Evolutionary conservation across 108 stramenopile species (phyloP).

Genomic region (Skeletonema grethae): DNA sequence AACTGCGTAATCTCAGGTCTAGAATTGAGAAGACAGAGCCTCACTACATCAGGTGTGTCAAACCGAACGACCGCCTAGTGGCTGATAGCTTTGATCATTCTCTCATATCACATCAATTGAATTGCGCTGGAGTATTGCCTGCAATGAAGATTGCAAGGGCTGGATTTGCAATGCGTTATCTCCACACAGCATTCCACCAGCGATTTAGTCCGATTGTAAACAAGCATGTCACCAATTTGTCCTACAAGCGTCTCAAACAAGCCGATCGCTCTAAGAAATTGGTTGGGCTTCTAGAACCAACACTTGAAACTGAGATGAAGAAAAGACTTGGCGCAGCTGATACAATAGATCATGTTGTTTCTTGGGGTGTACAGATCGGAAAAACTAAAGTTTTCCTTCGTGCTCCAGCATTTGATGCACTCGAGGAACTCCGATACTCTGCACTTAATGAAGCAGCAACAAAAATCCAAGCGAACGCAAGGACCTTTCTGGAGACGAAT

Average conservation of each 20-base stretch:
- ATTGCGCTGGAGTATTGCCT: constrained; percentile 97
- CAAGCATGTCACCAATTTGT: constrained; percentile 26
- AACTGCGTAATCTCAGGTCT: constrained; percentile 82
- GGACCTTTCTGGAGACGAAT: constrained; percentile 26
- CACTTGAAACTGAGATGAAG: constrained; percentile 37
- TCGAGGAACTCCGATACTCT: constrained; percentile 73
- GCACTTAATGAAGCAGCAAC: constrained; percentile 38
- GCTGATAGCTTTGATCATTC: constrained; percentile 74
- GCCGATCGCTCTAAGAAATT: constrained; percentile 27
- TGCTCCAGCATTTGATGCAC: constrained; percentile 68
- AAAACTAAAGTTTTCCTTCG: constrained; percentile 90
- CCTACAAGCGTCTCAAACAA: constrained; percentile 37
- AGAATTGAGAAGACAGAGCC: constrained; percentile 92
- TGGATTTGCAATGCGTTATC: constrained; percentile 95
- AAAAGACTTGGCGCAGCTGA: constrained; percentile 29
- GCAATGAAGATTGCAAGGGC: constrained; percentile 97
- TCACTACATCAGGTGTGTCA: constrained; percentile 99
- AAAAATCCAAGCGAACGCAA: constrained; percentile 31
- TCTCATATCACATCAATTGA: constrained; percentile 90
- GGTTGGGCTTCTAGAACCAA: constrained; percentile 60
- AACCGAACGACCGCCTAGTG: constrained; percentile 94
- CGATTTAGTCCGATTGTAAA: constrained; percentile 71
- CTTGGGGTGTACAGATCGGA: constrained; percentile 88
- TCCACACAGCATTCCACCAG: constrained; percentile 82
- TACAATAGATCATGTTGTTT: constrained; percentile 58